phyloP scores from a whole-genome alignment of 768 basidiomycete genomes.

The Ephemerocybe angulata region DNA sequence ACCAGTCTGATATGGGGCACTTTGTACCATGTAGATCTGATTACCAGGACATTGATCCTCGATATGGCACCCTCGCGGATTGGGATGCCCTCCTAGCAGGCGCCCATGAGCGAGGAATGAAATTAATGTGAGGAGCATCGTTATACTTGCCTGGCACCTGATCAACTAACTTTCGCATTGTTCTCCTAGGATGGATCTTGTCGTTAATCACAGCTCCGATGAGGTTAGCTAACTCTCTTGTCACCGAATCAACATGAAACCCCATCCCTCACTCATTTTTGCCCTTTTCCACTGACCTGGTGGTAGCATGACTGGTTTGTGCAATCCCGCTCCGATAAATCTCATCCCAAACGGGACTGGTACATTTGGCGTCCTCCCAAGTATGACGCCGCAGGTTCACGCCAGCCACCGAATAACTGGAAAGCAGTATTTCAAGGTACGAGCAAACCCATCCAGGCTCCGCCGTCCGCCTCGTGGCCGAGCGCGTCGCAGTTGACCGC shows the following conservation, averaged over 20 bases:
- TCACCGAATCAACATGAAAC: no score
- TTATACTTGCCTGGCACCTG: not conserved
- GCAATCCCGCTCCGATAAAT: constrained; percentile 48
- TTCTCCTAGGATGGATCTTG: constrained; percentile 63
- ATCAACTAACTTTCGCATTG: not conserved
- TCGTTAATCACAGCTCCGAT: constrained; percentile 71
- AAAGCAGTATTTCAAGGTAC: constrained; percentile 59
- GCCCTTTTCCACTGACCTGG: not conserved
- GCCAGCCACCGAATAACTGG: constrained; percentile 73
- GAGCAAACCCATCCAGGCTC: constrained; percentile 8
- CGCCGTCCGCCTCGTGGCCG: no score
- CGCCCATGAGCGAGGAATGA: constrained; percentile 62
- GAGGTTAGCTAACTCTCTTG: constrained; percentile 40
- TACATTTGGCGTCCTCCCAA: constrained; percentile 70
- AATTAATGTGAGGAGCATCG: constrained; percentile 48
- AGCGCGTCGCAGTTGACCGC: no score
- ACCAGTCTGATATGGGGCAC: not conserved
- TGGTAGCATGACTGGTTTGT: constrained; percentile 69
- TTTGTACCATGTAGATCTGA: constrained; percentile 47
- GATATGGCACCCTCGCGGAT: constrained; percentile 61
- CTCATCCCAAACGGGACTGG: constrained; percentile 66
- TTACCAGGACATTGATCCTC: constrained; percentile 59
- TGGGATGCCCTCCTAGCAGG: constrained; percentile 54
- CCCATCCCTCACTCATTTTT: not conserved
- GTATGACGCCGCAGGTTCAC: constrained; percentile 48